Evolutionary conservation across 371 early-diverging fungal genomes (phyloP).

Genomic region (Mucor indicus): DNA sequence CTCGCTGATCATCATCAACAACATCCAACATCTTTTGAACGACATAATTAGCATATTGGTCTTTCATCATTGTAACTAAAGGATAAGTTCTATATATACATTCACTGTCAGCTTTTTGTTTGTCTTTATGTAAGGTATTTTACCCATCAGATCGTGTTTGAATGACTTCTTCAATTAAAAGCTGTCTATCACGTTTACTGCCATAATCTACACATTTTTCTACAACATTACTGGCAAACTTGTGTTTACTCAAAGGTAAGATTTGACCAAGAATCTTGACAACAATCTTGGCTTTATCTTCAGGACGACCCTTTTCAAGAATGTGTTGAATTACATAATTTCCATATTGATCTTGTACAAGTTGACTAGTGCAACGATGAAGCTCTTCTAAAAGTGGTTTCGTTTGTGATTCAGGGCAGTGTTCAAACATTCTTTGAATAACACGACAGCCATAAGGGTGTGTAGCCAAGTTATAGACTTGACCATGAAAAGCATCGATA

Average conservation of each 20-base stretch:
- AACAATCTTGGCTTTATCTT: constrained; percentile 83
- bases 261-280: constrained; percentile 88
- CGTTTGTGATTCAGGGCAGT: constrained; percentile 83
- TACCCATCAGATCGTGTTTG: constrained; percentile 67
- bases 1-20: constrained; percentile 83
- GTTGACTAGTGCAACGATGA: constrained; percentile 79
- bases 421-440: constrained; percentile 99
- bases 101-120: background rate
- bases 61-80: constrained; percentile 93
- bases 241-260: constrained; percentile 70
- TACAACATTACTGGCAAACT: constrained; percentile 99
- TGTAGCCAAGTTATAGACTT: constrained; percentile 93
- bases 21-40: constrained; percentile 99
- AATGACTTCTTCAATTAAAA: constrained; percentile 87
- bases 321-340: constrained; percentile 98
- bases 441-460: constrained; percentile 99
- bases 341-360: constrained; percentile 99
- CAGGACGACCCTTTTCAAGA: constrained; percentile 87
- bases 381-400: constrained; percentile 82
- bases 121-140: background rate
- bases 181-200: constrained; percentile 64
- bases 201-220: constrained; percentile 91
- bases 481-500: constrained; percentile 95
- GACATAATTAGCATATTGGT: constrained; percentile 99
- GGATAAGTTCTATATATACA: constrained; percentile 61